These are phyloP conservation scores for Camelina laxa DNA, from an alignment of 345 rosid genomes.

Conservation along the genomic window DNA sequence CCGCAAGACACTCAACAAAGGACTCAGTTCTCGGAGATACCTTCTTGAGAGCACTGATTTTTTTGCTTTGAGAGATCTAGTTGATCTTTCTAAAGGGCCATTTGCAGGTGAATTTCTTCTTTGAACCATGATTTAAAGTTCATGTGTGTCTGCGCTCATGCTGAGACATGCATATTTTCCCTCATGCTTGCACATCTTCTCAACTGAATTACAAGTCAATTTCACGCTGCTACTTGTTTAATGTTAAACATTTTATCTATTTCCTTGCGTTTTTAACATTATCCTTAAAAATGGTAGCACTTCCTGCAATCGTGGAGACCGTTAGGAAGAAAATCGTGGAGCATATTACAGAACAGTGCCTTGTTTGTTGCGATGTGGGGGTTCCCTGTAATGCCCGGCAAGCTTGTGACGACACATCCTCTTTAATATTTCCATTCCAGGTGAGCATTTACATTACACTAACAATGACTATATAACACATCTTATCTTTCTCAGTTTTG, in stretches of 20 bases:
- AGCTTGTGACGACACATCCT: constrained; percentile 88
- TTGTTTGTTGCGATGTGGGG: constrained; percentile 94
- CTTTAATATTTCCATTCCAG: constrained; percentile 96
- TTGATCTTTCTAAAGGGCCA: constrained; percentile 97
- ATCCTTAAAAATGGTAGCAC: constrained; percentile 57
- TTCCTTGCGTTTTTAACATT: constrained; percentile 19
- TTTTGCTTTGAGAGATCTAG: constrained; percentile 86
- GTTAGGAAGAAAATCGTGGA: constrained; percentile 75
- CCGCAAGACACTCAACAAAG: constrained; percentile 74
- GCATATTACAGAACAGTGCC: constrained; percentile 90
- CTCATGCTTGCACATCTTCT: constrained; percentile 1
- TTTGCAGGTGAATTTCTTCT: constrained; percentile 74
- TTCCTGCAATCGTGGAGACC: constrained; percentile 79
- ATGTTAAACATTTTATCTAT: constrained; percentile 4
- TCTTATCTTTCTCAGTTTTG: constrained; percentile 3
- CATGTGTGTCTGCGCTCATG: constrained; percentile 2
- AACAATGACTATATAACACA: not conserved
- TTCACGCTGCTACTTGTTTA: constrained; percentile 6
- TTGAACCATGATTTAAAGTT: constrained; percentile 5
- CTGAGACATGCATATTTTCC: not conserved
- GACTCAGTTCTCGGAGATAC: constrained; percentile 88
- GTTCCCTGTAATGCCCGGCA: constrained; percentile 84
- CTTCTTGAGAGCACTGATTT: constrained; percentile 92
- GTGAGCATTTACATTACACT: constrained; percentile 45
- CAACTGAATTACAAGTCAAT: constrained; percentile 16